Evolutionary conservation across 2,329 filamentous ascomycete species (phyloP), one percentile per base, ranked within the genome.

Genomic region (Beauveria asiatica): DNA sequence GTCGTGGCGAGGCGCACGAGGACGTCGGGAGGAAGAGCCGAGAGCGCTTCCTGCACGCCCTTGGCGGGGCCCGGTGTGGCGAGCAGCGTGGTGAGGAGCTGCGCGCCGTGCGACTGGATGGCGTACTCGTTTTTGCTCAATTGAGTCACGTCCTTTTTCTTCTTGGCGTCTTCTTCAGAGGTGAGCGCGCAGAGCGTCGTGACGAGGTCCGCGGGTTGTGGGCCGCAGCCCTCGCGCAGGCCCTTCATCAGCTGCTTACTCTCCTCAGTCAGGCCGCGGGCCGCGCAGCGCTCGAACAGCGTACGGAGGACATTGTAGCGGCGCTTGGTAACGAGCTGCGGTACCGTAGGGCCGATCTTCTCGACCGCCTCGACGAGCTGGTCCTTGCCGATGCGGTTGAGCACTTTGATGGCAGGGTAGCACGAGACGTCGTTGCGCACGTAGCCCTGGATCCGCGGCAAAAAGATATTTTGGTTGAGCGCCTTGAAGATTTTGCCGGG

Each of bases 401-500:
- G 77, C 3, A 95, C 86, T 61, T 86, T 84, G 65, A 92, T 89
- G 21, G 91, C 90, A 0, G 95, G 89, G 69, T 96, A 97, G 25
- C 86, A 88, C 6, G 94, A 92, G 53, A 92, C 89, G 67, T 96
- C 92, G 70, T 97, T 97, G 61, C 92, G 87, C 6, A 93, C 84
- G 62, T 96, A 82, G 44, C 85, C 89, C 23, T 86, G 85, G 67
- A 97, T 88, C 27, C 91, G 84, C 16, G 88, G 86, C 63, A 87
- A 88, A 73, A 97, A 89, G 64, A 92, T 84, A 65, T 87, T 86
- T 61, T 82, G 84, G 74, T 95, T 93, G 6, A 99, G 80, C 16
- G 85, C 83, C 73, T 96, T 97, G 83, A 97, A 99, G 39, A 92
- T 76, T 74, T 94, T 96, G 48, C 90, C 92, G 0, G 94, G 92